These are phyloP conservation scores for Mycotypha africana DNA, from an alignment of 371 early-diverging fungal species.

Conservation along the genomic window DNA sequence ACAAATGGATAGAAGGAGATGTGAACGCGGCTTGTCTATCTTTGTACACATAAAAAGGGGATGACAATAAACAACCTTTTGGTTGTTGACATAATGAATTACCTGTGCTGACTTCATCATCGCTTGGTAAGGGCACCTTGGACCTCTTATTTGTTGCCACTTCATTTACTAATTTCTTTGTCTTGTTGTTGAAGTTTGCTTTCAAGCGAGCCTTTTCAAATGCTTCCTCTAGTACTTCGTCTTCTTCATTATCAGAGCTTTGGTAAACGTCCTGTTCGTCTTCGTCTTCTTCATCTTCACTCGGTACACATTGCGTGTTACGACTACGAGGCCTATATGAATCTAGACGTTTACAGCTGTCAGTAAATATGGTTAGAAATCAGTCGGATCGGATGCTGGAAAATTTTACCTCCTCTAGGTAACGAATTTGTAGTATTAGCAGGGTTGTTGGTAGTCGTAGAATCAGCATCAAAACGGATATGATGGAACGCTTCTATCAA, in stretches of 20 bases:
- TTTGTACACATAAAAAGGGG: slow-evolving; percentile 6
- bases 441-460: too few species aligned
- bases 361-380: too few species aligned
- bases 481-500: too few species aligned
- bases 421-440: too few species aligned
- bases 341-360: too few species aligned
- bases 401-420: too few species aligned
- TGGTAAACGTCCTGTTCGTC: slow-evolving; percentile 23
- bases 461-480: too few species aligned
- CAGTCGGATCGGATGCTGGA: too few species aligned
- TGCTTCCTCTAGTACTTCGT: background rate
- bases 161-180: background rate
- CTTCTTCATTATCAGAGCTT: slow-evolving; percentile 11
- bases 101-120: slow-evolving; percentile 29
- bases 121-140: slow-evolving; percentile 24
- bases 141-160: background rate
- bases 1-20: too few species aligned
- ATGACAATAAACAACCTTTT: background rate
- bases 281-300: slow-evolving; percentile 37
- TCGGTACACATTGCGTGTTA: slow-evolving; percentile 34
- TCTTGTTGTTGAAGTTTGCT: background rate
- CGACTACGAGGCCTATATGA: too few species aligned
- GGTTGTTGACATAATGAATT: background rate
- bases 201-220: background rate
- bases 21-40: too few species aligned